phyloP scores from a whole-genome alignment of 306 rosid species.

The Cyclanthera cordifolia region DNA sequence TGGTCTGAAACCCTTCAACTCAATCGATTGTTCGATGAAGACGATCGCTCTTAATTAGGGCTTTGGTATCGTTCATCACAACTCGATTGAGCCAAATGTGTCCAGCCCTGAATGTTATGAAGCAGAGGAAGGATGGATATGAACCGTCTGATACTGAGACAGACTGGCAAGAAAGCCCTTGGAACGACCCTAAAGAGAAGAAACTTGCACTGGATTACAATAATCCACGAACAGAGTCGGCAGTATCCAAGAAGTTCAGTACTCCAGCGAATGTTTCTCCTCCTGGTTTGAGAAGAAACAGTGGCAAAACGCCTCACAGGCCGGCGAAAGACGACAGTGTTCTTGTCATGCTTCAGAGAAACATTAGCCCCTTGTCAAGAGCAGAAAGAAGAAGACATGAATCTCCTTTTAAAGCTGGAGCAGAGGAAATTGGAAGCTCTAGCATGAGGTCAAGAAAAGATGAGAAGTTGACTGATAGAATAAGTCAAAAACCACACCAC shows the following conservation, averaged over 20 bases:
- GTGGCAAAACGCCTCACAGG: conserved; percentile 57
- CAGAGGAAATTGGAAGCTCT: too few species aligned
- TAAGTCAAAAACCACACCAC: conserved; percentile 27
- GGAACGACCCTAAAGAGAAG: conserved; percentile 31
- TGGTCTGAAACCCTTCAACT: background rate
- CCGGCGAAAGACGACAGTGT: conserved; percentile 20
- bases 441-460: background rate
- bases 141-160: conserved; percentile 90
- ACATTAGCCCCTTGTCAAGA: conserved; percentile 39
- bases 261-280: conserved; percentile 27
- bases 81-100: conserved; percentile 17
- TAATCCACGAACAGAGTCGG: conserved; percentile 17
- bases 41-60: background rate
- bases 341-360: conserved; percentile 21
- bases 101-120: conserved; percentile 23
- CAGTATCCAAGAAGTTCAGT: conserved; percentile 20
- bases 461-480: conserved; percentile 13
- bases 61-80: conserved; percentile 3
- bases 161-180: conserved; percentile 46
- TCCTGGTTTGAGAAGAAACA: conserved; percentile 31
- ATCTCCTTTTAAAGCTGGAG: conserved; percentile 13
- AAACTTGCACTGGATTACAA: conserved; percentile 18
- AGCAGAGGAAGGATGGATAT: conserved; percentile 61
- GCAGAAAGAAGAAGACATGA: conserved; percentile 29
- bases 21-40: background rate